phyloP scores from a whole-genome alignment of 1,284 basidiomycete genomes.

The Xerocomus amazonicus region DNA sequence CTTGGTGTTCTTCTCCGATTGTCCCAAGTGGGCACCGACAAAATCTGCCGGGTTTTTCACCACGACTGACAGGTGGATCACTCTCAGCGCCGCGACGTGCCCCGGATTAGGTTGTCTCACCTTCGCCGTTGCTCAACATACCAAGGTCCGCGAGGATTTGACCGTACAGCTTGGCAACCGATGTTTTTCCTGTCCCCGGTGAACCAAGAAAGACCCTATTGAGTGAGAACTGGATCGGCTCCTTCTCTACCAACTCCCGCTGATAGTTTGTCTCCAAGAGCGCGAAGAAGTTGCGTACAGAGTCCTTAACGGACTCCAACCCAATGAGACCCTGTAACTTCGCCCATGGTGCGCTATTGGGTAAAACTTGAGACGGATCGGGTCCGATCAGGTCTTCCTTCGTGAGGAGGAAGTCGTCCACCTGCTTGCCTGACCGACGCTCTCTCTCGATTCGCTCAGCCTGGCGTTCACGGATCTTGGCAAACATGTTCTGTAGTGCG shows the following conservation, averaged over 20 bases:
- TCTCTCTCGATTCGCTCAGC: slow-evolving; percentile 42
- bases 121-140: slow-evolving; percentile 64
- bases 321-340: slow-evolving; percentile 54
- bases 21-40: slow-evolving; percentile 50
- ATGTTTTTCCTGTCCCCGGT: slow-evolving; percentile 67
- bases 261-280: slow-evolving; percentile 51
- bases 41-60: slow-evolving; percentile 67
- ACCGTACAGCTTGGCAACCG: slow-evolving; percentile 63
- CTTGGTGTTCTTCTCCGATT: slow-evolving; percentile 62
- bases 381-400: slow-evolving; percentile 61
- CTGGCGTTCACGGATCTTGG: slow-evolving; percentile 45
- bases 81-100: neutral
- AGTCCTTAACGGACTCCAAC: slow-evolving; percentile 52
- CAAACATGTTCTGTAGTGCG: slow-evolving; percentile 49
- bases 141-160: slow-evolving; percentile 56
- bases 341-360: slow-evolving; percentile 46
- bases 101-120: slow-evolving; percentile 31
- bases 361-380: slow-evolving; percentile 49
- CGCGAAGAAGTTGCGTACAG: slow-evolving; percentile 46
- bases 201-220: slow-evolving; percentile 62
- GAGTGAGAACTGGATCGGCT: slow-evolving; percentile 51
- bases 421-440: slow-evolving; percentile 36
- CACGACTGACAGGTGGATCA: slow-evolving; percentile 41
- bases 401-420: slow-evolving; percentile 48
- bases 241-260: slow-evolving; percentile 53